Conservation (phyloP, 129 eudicot genomes). For the Flaveria bidentis region DNA sequence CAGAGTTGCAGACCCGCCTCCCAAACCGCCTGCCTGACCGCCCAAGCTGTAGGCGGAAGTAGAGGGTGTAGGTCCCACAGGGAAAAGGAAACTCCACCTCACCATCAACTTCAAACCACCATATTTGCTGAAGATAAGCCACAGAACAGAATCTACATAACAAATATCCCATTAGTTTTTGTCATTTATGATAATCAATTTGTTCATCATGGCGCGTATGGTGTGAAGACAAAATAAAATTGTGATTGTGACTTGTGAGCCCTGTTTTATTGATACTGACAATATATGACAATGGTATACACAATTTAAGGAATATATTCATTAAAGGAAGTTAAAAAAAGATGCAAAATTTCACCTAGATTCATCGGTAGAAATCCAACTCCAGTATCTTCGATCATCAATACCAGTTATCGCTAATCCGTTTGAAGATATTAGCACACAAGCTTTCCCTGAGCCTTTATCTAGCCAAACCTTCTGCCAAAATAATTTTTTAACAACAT, state of each 20-base stretch:
- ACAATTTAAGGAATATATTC: not conserved
- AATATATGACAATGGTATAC: not conserved
- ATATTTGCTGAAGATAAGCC: slow-evolving; percentile 91
- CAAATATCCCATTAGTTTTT: slow-evolving; percentile 17
- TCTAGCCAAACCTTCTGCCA: slow-evolving; percentile 91
- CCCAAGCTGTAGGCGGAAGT: slow-evolving; percentile 80
- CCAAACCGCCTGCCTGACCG: slow-evolving; percentile 66
- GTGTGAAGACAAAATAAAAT: not conserved
- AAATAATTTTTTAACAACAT: not conserved
- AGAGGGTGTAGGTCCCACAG: slow-evolving; percentile 73
- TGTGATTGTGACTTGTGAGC: not conserved
- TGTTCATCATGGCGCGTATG: not conserved
- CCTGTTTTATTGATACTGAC: not conserved
- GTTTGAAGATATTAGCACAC: slow-evolving; percentile 68
- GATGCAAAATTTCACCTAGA: slow-evolving; percentile 62
- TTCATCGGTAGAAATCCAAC: slow-evolving; percentile 64
- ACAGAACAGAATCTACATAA: slow-evolving; percentile 60
- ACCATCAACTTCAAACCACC: slow-evolving; percentile 97
- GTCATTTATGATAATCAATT: not conserved
- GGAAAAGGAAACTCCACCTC: slow-evolving; percentile 95
- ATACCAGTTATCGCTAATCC: slow-evolving; percentile 91
- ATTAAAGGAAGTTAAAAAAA: not conserved
- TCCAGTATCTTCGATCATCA: slow-evolving; percentile 94
- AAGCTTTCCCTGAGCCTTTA: slow-evolving; percentile 70
- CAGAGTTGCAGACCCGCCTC: slow-evolving; percentile 69